phyloP scores from a whole-genome alignment of 768 basidiomycete species.

The Clitopilus passeckerianus region DNA sequence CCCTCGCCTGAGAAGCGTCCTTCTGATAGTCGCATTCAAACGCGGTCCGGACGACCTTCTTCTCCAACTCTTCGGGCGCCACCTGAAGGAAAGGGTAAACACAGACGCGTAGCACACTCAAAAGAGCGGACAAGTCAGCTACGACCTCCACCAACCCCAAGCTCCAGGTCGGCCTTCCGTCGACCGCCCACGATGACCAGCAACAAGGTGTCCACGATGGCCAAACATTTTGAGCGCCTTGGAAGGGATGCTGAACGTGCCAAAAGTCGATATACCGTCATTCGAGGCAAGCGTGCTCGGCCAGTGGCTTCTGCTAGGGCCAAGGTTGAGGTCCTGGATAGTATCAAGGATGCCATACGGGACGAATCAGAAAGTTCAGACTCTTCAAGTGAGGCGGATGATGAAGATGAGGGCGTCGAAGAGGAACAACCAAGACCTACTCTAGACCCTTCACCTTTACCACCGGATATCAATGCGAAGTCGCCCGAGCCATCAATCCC shows the following conservation, averaged over 20 bases:
- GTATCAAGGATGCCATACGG: slow-evolving; percentile 85
- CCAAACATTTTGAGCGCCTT: slow-evolving; percentile 87
- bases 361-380: slow-evolving; percentile 78
- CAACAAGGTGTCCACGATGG: slow-evolving; percentile 80
- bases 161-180: slow-evolving; percentile 50
- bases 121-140: slow-evolving; percentile 33
- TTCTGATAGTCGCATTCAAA: slow-evolving; percentile 29
- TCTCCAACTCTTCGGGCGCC: slow-evolving; percentile 33
- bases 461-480: slow-evolving; percentile 4
- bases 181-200: slow-evolving; percentile 44
- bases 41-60: slow-evolving; percentile 38
- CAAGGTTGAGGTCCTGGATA: slow-evolving; percentile 83
- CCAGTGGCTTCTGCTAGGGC: slow-evolving; percentile 88
- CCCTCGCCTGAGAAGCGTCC: slow-evolving; percentile 72
- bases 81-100: slow-evolving; percentile 28
- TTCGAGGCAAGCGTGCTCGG: slow-evolving; percentile 80
- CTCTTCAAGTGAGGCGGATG: slow-evolving; percentile 53
- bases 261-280: slow-evolving; percentile 78
- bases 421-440: slow-evolving; percentile 28
- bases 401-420: slow-evolving; percentile 47
- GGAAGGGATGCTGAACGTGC: slow-evolving; percentile 68
- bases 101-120: slow-evolving; percentile 28
- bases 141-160: slow-evolving; percentile 38
- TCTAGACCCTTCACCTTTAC: slow-evolving; percentile 18
- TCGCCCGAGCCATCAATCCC: slow-evolving; percentile 15